phyloP scores from a whole-genome alignment of 768 basidiomycete species.

The Serendipita indica region DNA sequence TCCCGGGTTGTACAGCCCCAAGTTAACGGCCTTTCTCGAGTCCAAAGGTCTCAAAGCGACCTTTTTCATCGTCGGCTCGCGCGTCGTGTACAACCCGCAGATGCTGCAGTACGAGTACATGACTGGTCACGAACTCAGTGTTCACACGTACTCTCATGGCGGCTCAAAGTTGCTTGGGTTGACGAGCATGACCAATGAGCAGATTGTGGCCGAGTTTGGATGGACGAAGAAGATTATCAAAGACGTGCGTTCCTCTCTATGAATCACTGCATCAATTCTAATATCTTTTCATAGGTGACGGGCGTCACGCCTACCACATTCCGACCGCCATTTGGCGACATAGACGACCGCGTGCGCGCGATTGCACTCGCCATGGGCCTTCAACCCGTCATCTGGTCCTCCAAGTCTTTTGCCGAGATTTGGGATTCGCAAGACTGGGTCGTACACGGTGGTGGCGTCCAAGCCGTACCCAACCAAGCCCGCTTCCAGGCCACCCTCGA shows the following conservation, averaged over 20 bases:
- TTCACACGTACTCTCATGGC: slow-evolving; percentile 85
- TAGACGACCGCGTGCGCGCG: slow-evolving; percentile 84
- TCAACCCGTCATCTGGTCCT: slow-evolving; percentile 82
- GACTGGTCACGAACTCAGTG: slow-evolving; percentile 56
- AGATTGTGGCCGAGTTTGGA: slow-evolving; percentile 86
- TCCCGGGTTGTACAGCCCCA: slow-evolving; percentile 63
- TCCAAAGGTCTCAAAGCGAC: slow-evolving; percentile 55
- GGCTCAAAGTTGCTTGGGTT: slow-evolving; percentile 28
- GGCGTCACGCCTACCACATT: slow-evolving; percentile 55
- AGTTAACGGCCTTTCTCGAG: slow-evolving; percentile 54
- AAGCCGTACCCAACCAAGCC: slow-evolving; percentile 45
- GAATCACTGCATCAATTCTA: not conserved
- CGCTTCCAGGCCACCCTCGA: slow-evolving; percentile 62
- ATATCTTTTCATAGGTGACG: slow-evolving; percentile 25
- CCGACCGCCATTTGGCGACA: slow-evolving; percentile 75
- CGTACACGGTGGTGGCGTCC: slow-evolving; percentile 61
- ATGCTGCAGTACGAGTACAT: slow-evolving; percentile 52
- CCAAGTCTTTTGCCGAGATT: slow-evolving; percentile 24
- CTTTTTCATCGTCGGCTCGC: slow-evolving; percentile 84
- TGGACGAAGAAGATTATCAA: slow-evolving; percentile 84
- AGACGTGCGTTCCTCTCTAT: slow-evolving; percentile 20
- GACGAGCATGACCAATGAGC: slow-evolving; percentile 57
- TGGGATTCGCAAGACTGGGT: slow-evolving; percentile 85
- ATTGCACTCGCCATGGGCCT: slow-evolving; percentile 86
- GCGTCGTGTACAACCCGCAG: slow-evolving; percentile 61